Evolutionary conservation across 345 rosid species (phyloP).

Genomic region (Acer yangbiense): DNA sequence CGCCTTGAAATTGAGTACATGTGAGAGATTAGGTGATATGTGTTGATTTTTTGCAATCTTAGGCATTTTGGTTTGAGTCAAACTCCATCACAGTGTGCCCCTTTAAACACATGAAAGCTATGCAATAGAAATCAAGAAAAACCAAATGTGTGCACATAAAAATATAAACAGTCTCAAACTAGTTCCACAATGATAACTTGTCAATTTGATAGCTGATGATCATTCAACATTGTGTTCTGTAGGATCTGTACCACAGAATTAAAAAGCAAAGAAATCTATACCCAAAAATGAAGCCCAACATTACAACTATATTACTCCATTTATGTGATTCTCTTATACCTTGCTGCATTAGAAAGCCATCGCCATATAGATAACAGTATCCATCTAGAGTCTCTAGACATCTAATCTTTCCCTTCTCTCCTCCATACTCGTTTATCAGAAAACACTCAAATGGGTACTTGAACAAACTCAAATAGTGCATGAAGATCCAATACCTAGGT

Average conservation of each 20-base stretch:
- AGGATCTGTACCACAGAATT: conserved; percentile 31
- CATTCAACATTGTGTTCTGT: conserved; percentile 18
- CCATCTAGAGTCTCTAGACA: conserved; percentile 28
- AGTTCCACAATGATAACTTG: neutral
- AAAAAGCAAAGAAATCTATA: conserved; percentile 29
- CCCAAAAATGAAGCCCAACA: conserved; percentile 34
- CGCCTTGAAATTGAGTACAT: neutral
- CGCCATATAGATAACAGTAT: conserved; percentile 27
- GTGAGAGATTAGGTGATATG: neutral
- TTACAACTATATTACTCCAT: conserved; percentile 34
- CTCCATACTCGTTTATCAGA: conserved; percentile 37
- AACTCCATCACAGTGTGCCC: neutral
- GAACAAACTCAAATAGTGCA: conserved; percentile 35
- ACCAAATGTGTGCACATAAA: neutral
- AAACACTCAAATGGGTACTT: conserved; percentile 43
- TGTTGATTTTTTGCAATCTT: neutral
- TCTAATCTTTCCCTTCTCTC: conserved; percentile 23
- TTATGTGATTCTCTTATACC: conserved; percentile 31
- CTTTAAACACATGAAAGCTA: neutral
- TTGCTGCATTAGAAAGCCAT: conserved; percentile 31
- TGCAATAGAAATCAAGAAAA: neutral
- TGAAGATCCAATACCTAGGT: conserved; percentile 34
- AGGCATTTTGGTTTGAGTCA: neutral
- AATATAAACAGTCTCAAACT: neutral
- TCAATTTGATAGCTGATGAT: conserved; percentile 3